Conservation (phyloP, 306 rosid genomes). For the Trifolium dubium region DNA sequence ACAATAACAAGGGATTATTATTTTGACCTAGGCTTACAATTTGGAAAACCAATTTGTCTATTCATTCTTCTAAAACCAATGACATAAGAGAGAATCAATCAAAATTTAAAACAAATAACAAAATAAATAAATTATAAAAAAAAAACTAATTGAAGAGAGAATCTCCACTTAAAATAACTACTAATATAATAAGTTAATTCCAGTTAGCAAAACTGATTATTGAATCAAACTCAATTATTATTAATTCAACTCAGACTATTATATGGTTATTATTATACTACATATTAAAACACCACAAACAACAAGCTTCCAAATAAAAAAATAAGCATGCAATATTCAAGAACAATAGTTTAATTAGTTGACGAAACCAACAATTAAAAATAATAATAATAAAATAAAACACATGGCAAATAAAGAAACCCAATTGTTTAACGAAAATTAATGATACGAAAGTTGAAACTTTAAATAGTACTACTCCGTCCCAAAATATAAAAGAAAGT, state of each 20-base stretch:
- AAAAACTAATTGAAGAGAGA: background rate
- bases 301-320: background rate
- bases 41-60: too few relatives aligned
- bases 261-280: background rate
- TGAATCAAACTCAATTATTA: background rate
- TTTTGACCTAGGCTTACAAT: too few relatives aligned
- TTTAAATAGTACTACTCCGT: too few relatives aligned
- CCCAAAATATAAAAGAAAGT: too few relatives aligned
- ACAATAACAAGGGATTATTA: too few relatives aligned
- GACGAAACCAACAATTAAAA: background rate
- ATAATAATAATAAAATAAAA: background rate
- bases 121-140: too few relatives aligned
- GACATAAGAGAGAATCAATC: slow-evolving; percentile 19
- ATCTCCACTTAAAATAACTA: background rate
- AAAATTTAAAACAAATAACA: background rate
- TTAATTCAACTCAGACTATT: background rate
- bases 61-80: background rate
- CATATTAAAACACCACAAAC: background rate
- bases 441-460: background rate
- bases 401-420: background rate
- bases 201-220: background rate
- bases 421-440: background rate
- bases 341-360: background rate
- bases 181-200: slow-evolving; percentile 5
- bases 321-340: background rate